Conservation (phyloP, 345 rosid genomes). For the Eucalyptus erythrocorys region DNA sequence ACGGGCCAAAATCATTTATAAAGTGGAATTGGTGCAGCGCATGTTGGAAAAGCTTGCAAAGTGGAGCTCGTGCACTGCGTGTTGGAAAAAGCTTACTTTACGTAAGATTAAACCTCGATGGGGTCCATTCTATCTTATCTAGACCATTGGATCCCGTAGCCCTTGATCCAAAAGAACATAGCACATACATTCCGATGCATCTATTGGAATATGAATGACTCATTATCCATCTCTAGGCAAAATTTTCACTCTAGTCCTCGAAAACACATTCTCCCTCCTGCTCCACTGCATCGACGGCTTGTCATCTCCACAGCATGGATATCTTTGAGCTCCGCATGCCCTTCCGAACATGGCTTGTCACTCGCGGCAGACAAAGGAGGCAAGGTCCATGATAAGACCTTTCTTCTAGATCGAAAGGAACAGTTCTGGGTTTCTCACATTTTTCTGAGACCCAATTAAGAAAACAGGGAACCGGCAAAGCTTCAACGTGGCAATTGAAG, state of each 20-base stretch:
- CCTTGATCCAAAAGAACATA: not conserved
- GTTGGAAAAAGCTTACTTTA: not conserved
- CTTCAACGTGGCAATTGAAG: not conserved
- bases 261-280: not conserved
- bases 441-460: not conserved
- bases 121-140: not conserved
- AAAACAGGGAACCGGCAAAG: not conserved
- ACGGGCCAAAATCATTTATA: not conserved
- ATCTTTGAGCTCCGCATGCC: not conserved
- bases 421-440: not conserved
- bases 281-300: not conserved
- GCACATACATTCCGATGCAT: not conserved
- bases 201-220: not conserved
- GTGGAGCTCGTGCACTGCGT: not conserved
- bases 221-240: not conserved
- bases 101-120: not conserved
- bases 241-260: not conserved
- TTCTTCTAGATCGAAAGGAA: not conserved
- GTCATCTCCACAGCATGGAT: not conserved
- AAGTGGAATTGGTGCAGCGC: not conserved
- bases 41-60: not conserved
- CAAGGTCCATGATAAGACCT: not conserved
- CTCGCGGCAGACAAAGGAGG: not conserved
- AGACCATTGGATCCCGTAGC: not conserved
- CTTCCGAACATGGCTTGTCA: not conserved